Base-by-base conservation (phyloP, 306 rosid species). In the Cotoneaster glaucophyllus region DNA sequence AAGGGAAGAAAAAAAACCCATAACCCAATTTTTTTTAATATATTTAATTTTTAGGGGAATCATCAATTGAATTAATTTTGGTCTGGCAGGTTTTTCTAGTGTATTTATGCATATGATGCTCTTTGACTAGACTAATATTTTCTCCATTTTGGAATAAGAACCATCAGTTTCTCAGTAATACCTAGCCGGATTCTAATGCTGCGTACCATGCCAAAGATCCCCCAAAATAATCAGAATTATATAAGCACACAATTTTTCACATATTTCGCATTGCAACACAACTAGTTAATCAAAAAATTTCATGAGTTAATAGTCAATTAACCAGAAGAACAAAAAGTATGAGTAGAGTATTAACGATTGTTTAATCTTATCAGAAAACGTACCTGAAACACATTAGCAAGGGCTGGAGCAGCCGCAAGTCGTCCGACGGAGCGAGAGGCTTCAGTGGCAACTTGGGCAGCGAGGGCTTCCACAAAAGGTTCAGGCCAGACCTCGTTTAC, bases 311-410 rank as follows among this genome's bases (percentile, higher is more conserved):
- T 12, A 24, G 29, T 61, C 13, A 26, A 26, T 48, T 4, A 14
- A 3, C 34, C 13, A 28, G 37, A 25, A 11, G 11, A 59, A 56
- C 1, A n/a, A 11, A 28, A 25, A 14, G 13, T 32, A 32, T 32
- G 10, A 56, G 21, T 59, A 2, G 34, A 59, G 65, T 4, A 18
- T 48, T 64, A 22, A 28, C 7, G 3, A 64, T 25, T 64, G 10
- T 31, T 29, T 5, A 64, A 3, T 31, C 31, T 29, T 11, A 39
- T 31, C 6, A 4, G n/a, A 57, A 22, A 22, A 66, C 61, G 52
- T n/a, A 96, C 99, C 99, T 79, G 97, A 75, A 96, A 96, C 2
- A 96, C 70, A 66, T 53, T 77, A 53, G 90, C 85, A 14, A 96
- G 93, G 2, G 99, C 93, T 34, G 85, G 57, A 41, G 96, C 96